Conservation (phyloP, 192 early-diverging fungal species). For the Gigaspora rosea region DNA sequence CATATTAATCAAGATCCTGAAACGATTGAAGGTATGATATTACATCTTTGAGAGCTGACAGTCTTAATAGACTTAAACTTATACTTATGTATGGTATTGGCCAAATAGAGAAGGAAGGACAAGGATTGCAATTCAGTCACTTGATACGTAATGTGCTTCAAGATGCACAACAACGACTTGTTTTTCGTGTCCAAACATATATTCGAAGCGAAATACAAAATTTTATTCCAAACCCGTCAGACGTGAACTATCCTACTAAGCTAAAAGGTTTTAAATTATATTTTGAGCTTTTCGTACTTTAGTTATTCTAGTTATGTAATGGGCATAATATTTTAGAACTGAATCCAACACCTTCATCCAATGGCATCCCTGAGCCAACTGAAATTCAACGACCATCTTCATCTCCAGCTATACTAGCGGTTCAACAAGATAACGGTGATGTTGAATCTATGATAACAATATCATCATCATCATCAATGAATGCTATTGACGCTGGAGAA, state of each 20-base stretch:
- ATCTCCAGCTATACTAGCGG: slow-evolving; percentile 17
- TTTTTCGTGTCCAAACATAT: slow-evolving; percentile 83
- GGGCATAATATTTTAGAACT: no score
- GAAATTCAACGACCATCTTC: neutral
- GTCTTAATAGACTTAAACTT: no score
- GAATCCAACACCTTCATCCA: no score
- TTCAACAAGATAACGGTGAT: slow-evolving; percentile 26
- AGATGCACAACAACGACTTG: slow-evolving; percentile 87
- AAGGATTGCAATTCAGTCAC: slow-evolving; percentile 61
- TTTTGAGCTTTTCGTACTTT: neutral
- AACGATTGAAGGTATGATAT: slow-evolving; percentile 4
- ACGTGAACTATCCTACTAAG: slow-evolving; percentile 55
- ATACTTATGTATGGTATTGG: neutral
- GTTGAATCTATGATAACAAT: slow-evolving; percentile 28
- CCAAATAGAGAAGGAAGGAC: slow-evolving; percentile 46
- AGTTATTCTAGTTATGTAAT: neutral
- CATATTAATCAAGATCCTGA: slow-evolving; percentile 52
- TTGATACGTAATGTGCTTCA: slow-evolving; percentile 81
- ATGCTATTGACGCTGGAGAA: slow-evolving; percentile 39
- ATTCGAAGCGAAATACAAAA: slow-evolving; percentile 76
- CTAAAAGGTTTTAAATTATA: slow-evolving; percentile 39
- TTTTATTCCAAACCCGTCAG: slow-evolving; percentile 70
- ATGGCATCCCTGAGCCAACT: neutral
- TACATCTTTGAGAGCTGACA: no score
- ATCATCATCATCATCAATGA: slow-evolving; percentile 36